phyloP scores from a whole-genome alignment of 2,329 filamentous ascomycete genomes.

The Beauveria medogensis region DNA sequence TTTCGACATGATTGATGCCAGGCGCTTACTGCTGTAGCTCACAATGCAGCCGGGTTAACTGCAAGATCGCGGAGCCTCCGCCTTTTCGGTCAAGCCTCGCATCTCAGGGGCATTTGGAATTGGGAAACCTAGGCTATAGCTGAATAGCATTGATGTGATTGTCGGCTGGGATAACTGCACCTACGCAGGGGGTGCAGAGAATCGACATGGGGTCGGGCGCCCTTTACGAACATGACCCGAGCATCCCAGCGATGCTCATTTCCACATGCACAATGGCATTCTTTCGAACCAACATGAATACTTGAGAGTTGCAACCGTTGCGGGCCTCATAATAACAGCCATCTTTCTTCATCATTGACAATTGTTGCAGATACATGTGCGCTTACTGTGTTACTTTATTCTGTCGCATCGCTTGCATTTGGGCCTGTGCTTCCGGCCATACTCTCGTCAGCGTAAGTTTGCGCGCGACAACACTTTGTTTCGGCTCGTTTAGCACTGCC shows the following conservation, averaged over 20 bases:
- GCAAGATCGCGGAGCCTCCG: neutral
- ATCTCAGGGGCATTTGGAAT: neutral
- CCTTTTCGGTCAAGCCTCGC: neutral
- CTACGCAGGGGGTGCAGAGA: neutral
- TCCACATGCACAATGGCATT: neutral
- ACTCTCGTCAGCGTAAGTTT: conserved; percentile 2
- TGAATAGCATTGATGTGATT: neutral
- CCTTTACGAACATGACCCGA: neutral
- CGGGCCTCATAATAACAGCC: neutral
- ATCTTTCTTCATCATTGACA: too few species aligned
- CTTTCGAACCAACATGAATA: neutral
- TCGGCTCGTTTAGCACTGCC: neutral
- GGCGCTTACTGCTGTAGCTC: neutral
- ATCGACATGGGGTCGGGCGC: neutral
- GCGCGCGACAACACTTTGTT: neutral
- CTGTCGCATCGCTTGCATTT: neutral
- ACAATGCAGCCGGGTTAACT: neutral
- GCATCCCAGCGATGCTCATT: neutral
- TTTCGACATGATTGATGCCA: neutral
- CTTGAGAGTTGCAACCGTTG: neutral
- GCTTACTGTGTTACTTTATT: too few species aligned
- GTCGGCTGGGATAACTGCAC: neutral
- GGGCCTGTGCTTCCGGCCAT: neutral
- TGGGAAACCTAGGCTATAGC: neutral
- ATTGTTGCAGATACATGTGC: too few species aligned